Percentiles rank a stretch among this genome's conserved stretches.
Conservation (phyloP, 768 basidiomycete genomes). For the Coprinopsis sp. region DNA sequence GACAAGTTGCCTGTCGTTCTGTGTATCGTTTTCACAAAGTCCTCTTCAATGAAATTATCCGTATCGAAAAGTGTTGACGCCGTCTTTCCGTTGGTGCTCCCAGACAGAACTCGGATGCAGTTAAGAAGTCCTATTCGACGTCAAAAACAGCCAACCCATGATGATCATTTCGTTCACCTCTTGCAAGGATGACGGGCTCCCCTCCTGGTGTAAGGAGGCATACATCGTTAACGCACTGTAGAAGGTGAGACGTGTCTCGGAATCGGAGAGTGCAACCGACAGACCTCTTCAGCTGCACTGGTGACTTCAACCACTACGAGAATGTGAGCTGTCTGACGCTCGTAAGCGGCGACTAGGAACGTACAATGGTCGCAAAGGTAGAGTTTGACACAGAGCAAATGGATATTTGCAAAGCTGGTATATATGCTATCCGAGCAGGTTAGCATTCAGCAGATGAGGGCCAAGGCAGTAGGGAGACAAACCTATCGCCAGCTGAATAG, state of each 20-base stretch:
- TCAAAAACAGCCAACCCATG: neutral
- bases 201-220: conserved; percentile 51
- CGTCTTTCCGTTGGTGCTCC: conserved; percentile 48
- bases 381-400: conserved; percentile 47
- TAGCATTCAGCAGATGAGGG: too few species aligned
- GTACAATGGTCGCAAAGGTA: conserved; percentile 60
- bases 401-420: conserved; percentile 55
- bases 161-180: conserved; percentile 30
- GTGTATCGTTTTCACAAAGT: conserved; percentile 43
- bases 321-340: neutral
- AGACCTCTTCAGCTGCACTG: conserved; percentile 57
- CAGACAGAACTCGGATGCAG: conserved; percentile 60
- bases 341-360: conserved; percentile 17
- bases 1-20: conserved; percentile 42
- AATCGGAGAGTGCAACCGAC: conserved; percentile 6
- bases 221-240: conserved; percentile 53
- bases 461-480: neutral
- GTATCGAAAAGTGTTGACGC: conserved; percentile 56
- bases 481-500: conserved; percentile 66
- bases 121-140: conserved; percentile 46
- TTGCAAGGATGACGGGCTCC: conserved; percentile 49
- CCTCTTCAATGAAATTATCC: conserved; percentile 50
- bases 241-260: conserved; percentile 1
- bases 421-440: conserved; percentile 42
- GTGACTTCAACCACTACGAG: conserved; percentile 53